These are phyloP conservation scores for Podila epigama DNA, from an alignment of 192 early-diverging fungal genomes.

Conservation along the genomic window DNA sequence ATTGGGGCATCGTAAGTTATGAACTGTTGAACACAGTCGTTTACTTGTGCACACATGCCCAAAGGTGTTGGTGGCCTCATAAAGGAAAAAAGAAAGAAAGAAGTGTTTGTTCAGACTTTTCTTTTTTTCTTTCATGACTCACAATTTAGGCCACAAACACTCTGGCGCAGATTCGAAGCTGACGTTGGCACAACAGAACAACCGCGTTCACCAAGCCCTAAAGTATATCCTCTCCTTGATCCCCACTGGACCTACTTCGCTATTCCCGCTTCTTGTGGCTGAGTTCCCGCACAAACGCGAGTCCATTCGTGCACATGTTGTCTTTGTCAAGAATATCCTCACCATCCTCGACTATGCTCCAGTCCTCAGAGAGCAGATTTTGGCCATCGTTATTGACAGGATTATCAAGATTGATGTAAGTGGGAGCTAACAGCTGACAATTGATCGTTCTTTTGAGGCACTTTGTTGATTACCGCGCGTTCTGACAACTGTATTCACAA, in stretches of 20 bases:
- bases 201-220: constrained; percentile 70
- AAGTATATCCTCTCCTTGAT: constrained; percentile 69
- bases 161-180: not conserved
- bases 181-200: constrained; percentile 26
- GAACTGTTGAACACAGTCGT: not conserved
- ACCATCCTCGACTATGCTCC: constrained; percentile 80
- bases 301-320: constrained; percentile 59
- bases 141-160: constrained; percentile 13
- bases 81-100: no score
- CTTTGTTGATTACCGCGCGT: no score
- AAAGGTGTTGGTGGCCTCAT: no score
- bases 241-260: constrained; percentile 70
- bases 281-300: constrained; percentile 80
- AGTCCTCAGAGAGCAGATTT: constrained; percentile 71
- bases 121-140: not conserved
- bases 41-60: no score
- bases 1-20: constrained; percentile 59
- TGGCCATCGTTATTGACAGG: constrained; percentile 81
- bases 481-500: no score
- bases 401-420: constrained; percentile 90
- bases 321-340: constrained; percentile 81
- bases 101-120: not conserved
- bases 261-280: constrained; percentile 67
- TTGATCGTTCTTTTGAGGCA: no score
- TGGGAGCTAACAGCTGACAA: no score